Evolutionary conservation across 1,139 yeast species (phyloP).

Genomic region (Kodamaea fungicola): DNA sequence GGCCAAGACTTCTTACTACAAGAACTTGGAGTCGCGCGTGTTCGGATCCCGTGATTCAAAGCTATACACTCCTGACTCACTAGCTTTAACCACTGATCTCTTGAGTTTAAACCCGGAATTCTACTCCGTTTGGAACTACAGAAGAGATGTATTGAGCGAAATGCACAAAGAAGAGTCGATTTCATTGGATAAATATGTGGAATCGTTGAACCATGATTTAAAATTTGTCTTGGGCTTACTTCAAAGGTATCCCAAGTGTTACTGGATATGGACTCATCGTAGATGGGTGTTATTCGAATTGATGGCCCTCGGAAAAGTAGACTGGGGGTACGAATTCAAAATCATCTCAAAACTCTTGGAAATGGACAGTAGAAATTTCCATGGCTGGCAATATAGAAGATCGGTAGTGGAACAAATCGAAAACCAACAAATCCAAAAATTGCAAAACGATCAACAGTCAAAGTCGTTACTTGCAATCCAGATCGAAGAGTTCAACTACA

Average conservation of each 20-base stretch:
- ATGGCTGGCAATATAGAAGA: slow-evolving; percentile 95
- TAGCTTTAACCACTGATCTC: slow-evolving; percentile 49
- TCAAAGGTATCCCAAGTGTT: slow-evolving; percentile 75
- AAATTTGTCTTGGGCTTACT: slow-evolving; percentile 56
- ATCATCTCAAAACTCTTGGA: slow-evolving; percentile 67
- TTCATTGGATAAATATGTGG: slow-evolving; percentile 18
- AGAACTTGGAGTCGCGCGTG: slow-evolving; percentile 40
- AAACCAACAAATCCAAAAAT: slow-evolving; percentile 9
- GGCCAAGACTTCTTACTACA: slow-evolving; percentile 53
- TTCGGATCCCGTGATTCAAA: slow-evolving; percentile 32
- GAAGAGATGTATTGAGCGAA: slow-evolving; percentile 63
- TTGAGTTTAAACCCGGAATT: slow-evolving; percentile 77
- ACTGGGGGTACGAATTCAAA: slow-evolving; percentile 68
- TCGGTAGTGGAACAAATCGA: slow-evolving; percentile 58
- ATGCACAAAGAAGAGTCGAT: slow-evolving; percentile 20
- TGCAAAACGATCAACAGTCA: not conserved
- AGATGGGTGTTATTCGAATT: slow-evolving; percentile 70
- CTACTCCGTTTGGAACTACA: slow-evolving; percentile 85
- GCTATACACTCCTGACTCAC: slow-evolving; percentile 35
- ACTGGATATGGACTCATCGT: slow-evolving; percentile 97
- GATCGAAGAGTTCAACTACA: slow-evolving; percentile 65
- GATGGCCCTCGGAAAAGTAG: slow-evolving; percentile 39
- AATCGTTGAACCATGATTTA: slow-evolving; percentile 57
- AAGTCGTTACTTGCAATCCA: slow-evolving; percentile 23
- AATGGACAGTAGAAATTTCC: slow-evolving; percentile 80